phyloP scores from a whole-genome alignment of 495 filamentous ascomycete genomes.

The Penicillium cinerascens region DNA sequence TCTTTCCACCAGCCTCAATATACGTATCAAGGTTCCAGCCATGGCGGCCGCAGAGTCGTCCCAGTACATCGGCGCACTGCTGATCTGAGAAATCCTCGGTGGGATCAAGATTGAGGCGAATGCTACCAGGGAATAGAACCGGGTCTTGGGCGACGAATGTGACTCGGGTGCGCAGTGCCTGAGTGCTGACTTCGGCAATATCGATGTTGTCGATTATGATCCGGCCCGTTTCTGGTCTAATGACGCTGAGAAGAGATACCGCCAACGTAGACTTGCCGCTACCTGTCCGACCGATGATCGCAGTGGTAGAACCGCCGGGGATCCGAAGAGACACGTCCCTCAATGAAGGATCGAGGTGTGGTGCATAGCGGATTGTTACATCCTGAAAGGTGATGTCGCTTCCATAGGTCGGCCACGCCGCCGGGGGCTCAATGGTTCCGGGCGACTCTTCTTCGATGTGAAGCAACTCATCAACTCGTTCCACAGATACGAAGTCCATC shows the following conservation, averaged over 20 bases:
- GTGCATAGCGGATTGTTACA: conserved; percentile 74
- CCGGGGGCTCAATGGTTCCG: conserved; percentile 63
- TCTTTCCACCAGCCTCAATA: conserved; percentile 56
- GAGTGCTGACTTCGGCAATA: conserved; percentile 55
- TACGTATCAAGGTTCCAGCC: conserved; percentile 52
- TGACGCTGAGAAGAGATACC: conserved; percentile 57
- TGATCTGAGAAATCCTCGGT: conserved; percentile 43
- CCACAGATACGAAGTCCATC: conserved; percentile 87
- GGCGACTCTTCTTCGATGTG: conserved; percentile 68
- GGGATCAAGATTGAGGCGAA: conserved; percentile 57
- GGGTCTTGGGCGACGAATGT: conserved; percentile 66
- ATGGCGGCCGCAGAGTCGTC: conserved; percentile 48
- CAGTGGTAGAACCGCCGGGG: conserved; percentile 67
- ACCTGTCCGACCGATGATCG: conserved; percentile 59
- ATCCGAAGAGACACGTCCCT: conserved; percentile 62
- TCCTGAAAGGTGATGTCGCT: conserved; percentile 72
- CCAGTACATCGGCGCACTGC: conserved; percentile 49
- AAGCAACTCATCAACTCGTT: conserved; percentile 74
- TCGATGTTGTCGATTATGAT: conserved; percentile 60
- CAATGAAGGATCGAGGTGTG: conserved; percentile 67
- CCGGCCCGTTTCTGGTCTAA: conserved; percentile 48
- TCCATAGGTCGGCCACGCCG: conserved; percentile 66
- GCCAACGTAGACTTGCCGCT: conserved; percentile 67
- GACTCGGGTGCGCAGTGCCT: conserved; percentile 55
- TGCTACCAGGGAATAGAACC: conserved; percentile 58